A percentile compares a stretch with the other conserved stretches of the same genome.
Evolutionary conservation across 179 eudicot species (phyloP).

Genomic region (Camellia oleifera): DNA sequence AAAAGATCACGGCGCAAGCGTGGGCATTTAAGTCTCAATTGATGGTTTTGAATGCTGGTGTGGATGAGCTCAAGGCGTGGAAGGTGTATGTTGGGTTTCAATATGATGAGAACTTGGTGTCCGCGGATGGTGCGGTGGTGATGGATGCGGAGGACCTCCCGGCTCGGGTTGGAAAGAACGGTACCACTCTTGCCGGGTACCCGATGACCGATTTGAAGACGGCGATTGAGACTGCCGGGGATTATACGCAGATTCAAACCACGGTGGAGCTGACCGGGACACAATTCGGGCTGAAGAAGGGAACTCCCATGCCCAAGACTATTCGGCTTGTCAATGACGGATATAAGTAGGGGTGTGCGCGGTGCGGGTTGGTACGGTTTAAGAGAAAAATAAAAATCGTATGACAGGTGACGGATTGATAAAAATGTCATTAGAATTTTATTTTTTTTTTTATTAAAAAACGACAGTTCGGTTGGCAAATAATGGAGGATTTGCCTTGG

Average conservation of each 20-base stretch:
- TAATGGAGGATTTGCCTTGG: too few relatives aligned
- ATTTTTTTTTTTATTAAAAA: too few relatives aligned
- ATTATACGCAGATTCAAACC: slow-evolving; percentile 55
- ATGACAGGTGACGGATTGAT: too few relatives aligned
- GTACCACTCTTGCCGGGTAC: slow-evolving; percentile 54
- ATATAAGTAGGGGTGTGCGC: slow-evolving; percentile 41
- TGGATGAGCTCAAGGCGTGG: slow-evolving; percentile 76
- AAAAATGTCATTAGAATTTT: too few relatives aligned
- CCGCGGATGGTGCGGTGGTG: slow-evolving; percentile 53
- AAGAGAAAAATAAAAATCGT: too few relatives aligned
- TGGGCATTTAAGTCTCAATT: slow-evolving; percentile 67
- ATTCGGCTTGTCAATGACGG: slow-evolving; percentile 70
- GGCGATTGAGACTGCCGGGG: slow-evolving; percentile 84
- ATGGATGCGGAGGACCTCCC: slow-evolving; percentile 67
- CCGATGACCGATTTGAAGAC: slow-evolving; percentile 77
- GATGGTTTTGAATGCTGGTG: slow-evolving; percentile 57
- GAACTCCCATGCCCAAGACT: slow-evolving; percentile 75
- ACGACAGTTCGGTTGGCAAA: too few relatives aligned
- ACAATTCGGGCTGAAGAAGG: slow-evolving; percentile 57
- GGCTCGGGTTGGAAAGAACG: slow-evolving; percentile 56
- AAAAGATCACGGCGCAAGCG: slow-evolving; percentile 51
- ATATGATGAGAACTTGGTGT: slow-evolving; percentile 63
- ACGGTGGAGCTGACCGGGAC: slow-evolving; percentile 64
- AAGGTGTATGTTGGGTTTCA: slow-evolving; percentile 68
- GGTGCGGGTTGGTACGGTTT: too few relatives aligned